Evolutionary conservation across 1,284 basidiomycete genomes (phyloP).

Genomic region (Tilletia caries): DNA sequence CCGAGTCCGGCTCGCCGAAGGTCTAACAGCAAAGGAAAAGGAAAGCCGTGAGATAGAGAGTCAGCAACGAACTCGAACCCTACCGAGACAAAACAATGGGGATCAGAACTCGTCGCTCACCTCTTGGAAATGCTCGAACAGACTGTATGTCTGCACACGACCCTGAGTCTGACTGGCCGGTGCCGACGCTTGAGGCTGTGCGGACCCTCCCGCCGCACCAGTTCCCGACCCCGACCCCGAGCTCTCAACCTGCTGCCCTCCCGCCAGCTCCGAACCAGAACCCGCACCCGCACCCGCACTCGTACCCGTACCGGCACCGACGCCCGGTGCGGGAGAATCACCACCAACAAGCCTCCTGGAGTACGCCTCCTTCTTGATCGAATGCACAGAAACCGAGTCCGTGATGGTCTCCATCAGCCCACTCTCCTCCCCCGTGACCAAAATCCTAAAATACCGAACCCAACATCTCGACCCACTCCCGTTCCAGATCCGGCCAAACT

Average conservation of each 20-base stretch:
- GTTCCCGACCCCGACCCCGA: not conserved
- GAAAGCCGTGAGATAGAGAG: not conserved
- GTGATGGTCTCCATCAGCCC: constrained; percentile 67
- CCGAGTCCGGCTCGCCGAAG: constrained; percentile 40
- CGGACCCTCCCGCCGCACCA: not conserved
- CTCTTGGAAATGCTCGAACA: constrained; percentile 49
- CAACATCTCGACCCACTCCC: constrained; percentile 58
- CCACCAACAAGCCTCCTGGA: constrained; percentile 68
- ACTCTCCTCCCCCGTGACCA: constrained; percentile 88
- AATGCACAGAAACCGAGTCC: constrained; percentile 95
- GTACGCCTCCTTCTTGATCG: constrained; percentile 98
- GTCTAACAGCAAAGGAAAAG: constrained; percentile 16
- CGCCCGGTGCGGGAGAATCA: no score
- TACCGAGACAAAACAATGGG: no score
- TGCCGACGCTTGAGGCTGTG: constrained; percentile 1
- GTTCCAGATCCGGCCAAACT: constrained; percentile 90
- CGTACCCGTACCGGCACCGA: constrained; percentile 18
- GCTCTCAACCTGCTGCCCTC: no score
- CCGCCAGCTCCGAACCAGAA: no score
- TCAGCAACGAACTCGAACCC: no score
- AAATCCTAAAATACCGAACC: constrained; percentile 66
- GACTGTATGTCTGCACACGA: constrained; percentile 34
- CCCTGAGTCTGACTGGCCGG: constrained; percentile 3
- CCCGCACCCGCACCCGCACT: constrained; percentile 27
- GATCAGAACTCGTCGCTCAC: not conserved